These are phyloP conservation scores for Whalleya microplaca DNA, from an alignment of 2,329 filamentous ascomycete genomes.

Conservation along the genomic window DNA sequence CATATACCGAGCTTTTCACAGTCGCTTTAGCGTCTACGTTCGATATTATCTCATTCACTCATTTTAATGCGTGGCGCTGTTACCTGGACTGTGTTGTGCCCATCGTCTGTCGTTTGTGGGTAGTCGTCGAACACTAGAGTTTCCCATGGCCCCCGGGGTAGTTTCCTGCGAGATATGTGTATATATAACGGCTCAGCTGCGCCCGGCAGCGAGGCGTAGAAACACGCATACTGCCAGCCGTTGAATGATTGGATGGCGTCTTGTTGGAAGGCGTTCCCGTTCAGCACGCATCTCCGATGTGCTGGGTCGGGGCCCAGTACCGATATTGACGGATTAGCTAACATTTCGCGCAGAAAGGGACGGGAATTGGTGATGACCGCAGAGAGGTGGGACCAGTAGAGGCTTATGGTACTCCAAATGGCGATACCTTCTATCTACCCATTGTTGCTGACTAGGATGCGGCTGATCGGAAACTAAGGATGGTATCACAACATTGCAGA, in stretches of 20 bases:
- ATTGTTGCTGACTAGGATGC: not conserved
- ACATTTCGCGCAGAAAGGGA: conserved; percentile 14
- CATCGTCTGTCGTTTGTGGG: conserved; percentile 52
- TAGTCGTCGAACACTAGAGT: conserved; percentile 53
- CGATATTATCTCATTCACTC: not conserved
- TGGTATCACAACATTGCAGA: not conserved
- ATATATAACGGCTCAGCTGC: conserved; percentile 44
- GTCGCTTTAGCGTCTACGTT: conserved; percentile 10
- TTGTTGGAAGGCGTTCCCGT: conserved; percentile 55
- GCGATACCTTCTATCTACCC: too few species aligned
- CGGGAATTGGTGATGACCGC: too few species aligned
- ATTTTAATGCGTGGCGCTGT: conserved; percentile 1
- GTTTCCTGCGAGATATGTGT: conserved; percentile 49
- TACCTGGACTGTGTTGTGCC: conserved; percentile 56
- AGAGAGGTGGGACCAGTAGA: too few species aligned
- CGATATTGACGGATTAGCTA: conserved; percentile 37
- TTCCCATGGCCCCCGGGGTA: conserved; percentile 48
- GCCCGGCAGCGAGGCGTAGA: conserved; percentile 40
- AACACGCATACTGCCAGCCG: conserved; percentile 54
- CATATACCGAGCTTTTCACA: conserved; percentile 48
- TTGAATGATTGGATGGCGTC: conserved; percentile 50
- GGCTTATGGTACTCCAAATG: too few species aligned
- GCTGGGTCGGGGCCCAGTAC: conserved; percentile 42
- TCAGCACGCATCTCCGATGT: conserved; percentile 43
- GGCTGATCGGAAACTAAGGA: not conserved